Percentiles rank a stretch among this genome's conserved stretches.
Evolutionary conservation across 2,329 filamentous ascomycete genomes (phyloP).

Genomic region (Aspergillus ustus): DNA sequence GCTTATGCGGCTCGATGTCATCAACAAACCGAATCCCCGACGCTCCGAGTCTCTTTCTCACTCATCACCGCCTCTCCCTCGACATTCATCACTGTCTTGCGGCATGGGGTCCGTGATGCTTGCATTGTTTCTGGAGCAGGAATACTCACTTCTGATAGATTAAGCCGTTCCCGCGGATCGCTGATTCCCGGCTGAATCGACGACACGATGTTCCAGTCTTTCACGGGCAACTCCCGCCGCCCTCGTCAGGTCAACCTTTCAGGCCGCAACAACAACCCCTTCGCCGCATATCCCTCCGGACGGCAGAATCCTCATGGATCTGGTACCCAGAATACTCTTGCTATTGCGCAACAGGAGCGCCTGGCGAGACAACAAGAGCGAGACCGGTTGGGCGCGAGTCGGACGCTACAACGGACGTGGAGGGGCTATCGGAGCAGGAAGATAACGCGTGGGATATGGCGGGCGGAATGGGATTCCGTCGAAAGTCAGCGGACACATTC

Average conservation of each 20-base stretch:
- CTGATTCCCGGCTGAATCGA: slow-evolving; percentile 17
- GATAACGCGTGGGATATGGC: slow-evolving; percentile 60
- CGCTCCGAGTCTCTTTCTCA: slow-evolving; percentile 4
- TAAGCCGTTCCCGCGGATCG: slow-evolving; percentile 12
- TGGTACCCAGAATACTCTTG: slow-evolving; percentile 76
- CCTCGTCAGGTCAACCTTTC: slow-evolving; percentile 93
- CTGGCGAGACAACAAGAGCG: slow-evolving; percentile 79
- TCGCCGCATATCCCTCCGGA: slow-evolving; percentile 63
- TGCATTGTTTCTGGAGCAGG: slow-evolving; percentile 21
- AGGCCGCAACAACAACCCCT: slow-evolving; percentile 80
- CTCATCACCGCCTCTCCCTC: slow-evolving; percentile 2
- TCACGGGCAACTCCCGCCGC: slow-evolving; percentile 84
- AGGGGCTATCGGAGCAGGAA: slow-evolving; percentile 72
- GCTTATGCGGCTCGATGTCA: slow-evolving; percentile 10
- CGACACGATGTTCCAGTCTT: slow-evolving; percentile 80
- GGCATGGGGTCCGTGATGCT: slow-evolving; percentile 29
- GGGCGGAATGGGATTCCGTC: slow-evolving; percentile 65
- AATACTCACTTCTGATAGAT: slow-evolving; percentile 10
- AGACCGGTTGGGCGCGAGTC: slow-evolving; percentile 73
- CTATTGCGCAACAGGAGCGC: slow-evolving; percentile 85
- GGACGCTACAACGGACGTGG: slow-evolving; percentile 79
- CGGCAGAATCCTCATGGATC: slow-evolving; percentile 62
- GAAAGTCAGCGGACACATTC: slow-evolving; percentile 51
- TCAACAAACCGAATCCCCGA: background rate
- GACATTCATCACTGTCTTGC: slow-evolving; percentile 17